Conservation (phyloP, 164 flowering plant species). For the Macadamia integrifolia region DNA sequence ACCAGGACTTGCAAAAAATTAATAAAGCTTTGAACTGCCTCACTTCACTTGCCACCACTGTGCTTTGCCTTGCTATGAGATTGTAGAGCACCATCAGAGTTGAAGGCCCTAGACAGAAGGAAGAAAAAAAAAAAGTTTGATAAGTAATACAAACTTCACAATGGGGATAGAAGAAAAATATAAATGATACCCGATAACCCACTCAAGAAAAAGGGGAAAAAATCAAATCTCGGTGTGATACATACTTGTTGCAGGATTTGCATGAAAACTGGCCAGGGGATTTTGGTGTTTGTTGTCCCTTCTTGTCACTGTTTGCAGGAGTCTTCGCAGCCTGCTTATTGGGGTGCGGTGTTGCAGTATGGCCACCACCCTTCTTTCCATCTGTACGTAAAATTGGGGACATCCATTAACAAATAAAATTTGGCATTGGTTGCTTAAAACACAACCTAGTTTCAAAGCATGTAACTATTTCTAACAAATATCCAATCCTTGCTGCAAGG, state of each 20-base stretch:
- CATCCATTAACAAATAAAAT: not conserved
- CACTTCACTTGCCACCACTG: conserved; percentile 19
- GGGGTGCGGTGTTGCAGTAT: conserved; percentile 65
- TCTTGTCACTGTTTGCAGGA: conserved; percentile 34
- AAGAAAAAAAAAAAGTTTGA: too few relatives aligned
- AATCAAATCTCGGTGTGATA: too few relatives aligned
- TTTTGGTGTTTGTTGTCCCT: conserved; percentile 48
- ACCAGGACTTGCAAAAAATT: not conserved
- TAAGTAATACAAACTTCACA: not conserved
- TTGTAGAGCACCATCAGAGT: conserved; percentile 30
- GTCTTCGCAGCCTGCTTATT: conserved; percentile 51
- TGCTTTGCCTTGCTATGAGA: conserved; percentile 50
- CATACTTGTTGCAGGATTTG: conserved; percentile 49
- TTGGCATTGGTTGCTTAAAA: too few relatives aligned
- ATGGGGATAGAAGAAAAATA: not conserved
- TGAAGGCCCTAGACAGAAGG: conserved; percentile 25
- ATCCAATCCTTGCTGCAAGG: too few relatives aligned
- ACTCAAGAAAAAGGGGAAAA: too few relatives aligned
- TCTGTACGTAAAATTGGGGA: conserved; percentile 23
- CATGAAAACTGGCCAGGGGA: conserved; percentile 41
- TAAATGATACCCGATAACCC: not conserved
- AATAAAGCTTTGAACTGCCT: not conserved
- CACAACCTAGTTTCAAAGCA: too few relatives aligned
- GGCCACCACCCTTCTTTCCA: conserved; percentile 51
- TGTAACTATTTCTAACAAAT: too few relatives aligned